phyloP scores from a whole-genome alignment of 345 rosid species.

The Salix exigua region DNA sequence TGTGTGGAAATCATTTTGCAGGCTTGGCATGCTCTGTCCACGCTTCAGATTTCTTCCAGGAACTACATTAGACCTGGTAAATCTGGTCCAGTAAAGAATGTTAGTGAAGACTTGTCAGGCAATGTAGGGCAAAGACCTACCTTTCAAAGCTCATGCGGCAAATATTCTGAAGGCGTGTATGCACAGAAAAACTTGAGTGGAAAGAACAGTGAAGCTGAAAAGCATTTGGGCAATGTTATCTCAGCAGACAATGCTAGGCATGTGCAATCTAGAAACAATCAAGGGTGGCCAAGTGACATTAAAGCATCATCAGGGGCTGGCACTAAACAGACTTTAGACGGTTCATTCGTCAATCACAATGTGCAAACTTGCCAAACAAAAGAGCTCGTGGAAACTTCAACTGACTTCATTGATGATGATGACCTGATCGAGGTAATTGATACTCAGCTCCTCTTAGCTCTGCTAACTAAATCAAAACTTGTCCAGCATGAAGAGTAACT shows the following conservation, averaged over 20 bases:
- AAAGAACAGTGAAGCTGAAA: conserved; percentile 27
- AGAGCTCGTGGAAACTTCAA: conserved; percentile 34
- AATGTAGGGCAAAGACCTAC: conserved; percentile 38
- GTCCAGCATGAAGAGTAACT: background rate
- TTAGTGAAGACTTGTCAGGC: conserved; percentile 22
- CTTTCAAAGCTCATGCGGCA: conserved; percentile 31
- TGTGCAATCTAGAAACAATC: conserved; percentile 31
- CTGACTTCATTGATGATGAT: conserved; percentile 74
- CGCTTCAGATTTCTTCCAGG: conserved; percentile 51
- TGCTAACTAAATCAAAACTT: background rate
- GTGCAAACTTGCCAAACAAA: conserved; percentile 26
- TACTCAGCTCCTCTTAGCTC: background rate
- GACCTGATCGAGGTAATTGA: conserved; percentile 71
- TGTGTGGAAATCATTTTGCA: conserved; percentile 34
- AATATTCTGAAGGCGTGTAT: conserved; percentile 21
- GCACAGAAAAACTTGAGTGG: conserved; percentile 29
- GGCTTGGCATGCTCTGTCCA: conserved; percentile 90
- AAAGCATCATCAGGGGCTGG: conserved; percentile 28
- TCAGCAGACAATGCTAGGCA: conserved; percentile 21
- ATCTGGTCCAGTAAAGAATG: conserved; percentile 45
- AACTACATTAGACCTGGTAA: conserved; percentile 69
- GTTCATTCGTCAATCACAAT: conserved; percentile 31
- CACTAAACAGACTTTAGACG: conserved; percentile 21
- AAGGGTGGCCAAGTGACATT: conserved; percentile 20
- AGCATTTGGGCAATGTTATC: conserved; percentile 27